Base-by-base conservation (phyloP, 2,329 filamentous ascomycete species). In the Cladobotryum mycophilum region DNA sequence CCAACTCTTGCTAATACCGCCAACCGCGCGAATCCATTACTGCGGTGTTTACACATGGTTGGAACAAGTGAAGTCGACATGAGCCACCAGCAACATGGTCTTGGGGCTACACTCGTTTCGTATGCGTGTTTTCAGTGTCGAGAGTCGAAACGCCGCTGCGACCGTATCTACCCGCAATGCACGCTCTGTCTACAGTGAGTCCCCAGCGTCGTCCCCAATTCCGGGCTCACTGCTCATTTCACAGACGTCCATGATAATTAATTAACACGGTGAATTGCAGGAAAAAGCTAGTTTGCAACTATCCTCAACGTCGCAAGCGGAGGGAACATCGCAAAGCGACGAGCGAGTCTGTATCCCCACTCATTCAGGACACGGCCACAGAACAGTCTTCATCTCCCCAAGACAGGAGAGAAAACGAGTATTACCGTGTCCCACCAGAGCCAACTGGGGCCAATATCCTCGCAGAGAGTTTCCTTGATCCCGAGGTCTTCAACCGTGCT, bases 131-230 rank as follows among this genome's bases (percentile, higher is more conserved):
- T 41, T 11, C 25, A 45, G 25, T 54, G 52, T 33, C 49, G 52
- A 4, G 49, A 45, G 8, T 45, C 49, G 4, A 54, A 54, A 38
- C 40, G 52, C 22, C 49, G 52, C 36, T 54, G 52, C 20, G 52
- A 54, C 35, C 51, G 51, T 6, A 18, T 45, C 2, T 52, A 48
- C 11, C 52, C 52, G 2, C 17, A 41, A n/a, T 54, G 52, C 18
- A 45, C 42, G 1, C 44, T 53, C n/a, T 53, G 52, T 33, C 1
- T 30, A 5, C 52, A 51, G 52, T 53, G 15, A 47, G 52, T 41
- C 13, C 18, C 1, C 3, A 8, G 34, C 17, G 15, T 18, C 20
- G n/a, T n/a, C 20, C 20, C 20, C 20, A 20, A 20, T 20, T n/a
- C n/a, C n/a, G n/a, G n/a, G n/a, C n/a, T n/a, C n/a, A n/a, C n/a